Percentiles rank a stretch among this genome's conserved stretches.
phyloP scores from a whole-genome alignment of 1,139 yeast species.

The Geotrichum phurueaensis region DNA sequence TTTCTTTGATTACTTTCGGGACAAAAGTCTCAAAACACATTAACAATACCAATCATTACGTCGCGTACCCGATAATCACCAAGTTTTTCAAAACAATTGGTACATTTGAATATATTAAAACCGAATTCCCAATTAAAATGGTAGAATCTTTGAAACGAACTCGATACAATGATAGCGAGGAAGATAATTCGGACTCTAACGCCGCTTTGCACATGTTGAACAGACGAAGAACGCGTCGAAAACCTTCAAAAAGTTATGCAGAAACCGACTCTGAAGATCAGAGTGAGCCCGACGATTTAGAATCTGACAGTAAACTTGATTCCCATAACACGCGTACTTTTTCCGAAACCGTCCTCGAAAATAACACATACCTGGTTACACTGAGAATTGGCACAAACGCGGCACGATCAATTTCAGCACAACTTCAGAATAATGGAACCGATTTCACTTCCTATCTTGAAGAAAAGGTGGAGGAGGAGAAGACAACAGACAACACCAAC shows the following conservation, averaged over 20 bases:
- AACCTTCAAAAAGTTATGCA: conserved; percentile 1
- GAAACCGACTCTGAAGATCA: conserved; percentile 9
- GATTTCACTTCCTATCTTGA: background rate
- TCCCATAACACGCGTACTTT: background rate
- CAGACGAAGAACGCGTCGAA: background rate
- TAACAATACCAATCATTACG: background rate
- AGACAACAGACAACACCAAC: background rate
- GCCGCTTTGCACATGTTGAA: background rate
- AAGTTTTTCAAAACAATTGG: background rate
- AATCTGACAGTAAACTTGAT: background rate
- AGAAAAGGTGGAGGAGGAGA: conserved; percentile 7
- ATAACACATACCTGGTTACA: background rate
- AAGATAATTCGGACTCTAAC: background rate
- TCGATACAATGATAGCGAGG: background rate
- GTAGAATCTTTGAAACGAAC: background rate
- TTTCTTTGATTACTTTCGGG: background rate
- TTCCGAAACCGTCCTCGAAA: background rate
- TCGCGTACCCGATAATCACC: background rate
- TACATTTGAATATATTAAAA: background rate
- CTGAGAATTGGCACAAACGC: conserved; percentile 6
- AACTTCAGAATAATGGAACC: background rate
- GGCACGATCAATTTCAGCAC: conserved; percentile 3
- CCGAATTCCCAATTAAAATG: background rate
- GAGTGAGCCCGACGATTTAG: background rate
- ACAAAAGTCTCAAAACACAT: background rate